A percentile compares a stretch with the other conserved stretches of the same genome.
Evolutionary conservation across 2,329 filamentous ascomycete genomes (phyloP).

Genomic region (Ramularia endophylla): DNA sequence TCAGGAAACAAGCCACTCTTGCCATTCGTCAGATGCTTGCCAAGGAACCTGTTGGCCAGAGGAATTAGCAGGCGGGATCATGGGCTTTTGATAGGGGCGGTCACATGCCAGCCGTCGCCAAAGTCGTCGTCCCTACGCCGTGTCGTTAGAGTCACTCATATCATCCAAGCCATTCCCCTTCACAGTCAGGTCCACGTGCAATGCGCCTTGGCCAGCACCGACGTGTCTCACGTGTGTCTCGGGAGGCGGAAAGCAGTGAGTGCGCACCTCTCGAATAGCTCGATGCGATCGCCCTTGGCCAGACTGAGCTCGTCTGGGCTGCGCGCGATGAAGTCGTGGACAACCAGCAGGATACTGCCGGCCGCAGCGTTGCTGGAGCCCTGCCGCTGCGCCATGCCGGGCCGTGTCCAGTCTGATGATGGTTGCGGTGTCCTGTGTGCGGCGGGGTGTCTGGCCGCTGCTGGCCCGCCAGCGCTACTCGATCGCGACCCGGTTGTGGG

Average conservation of each 20-base stretch:
- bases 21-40: constrained; percentile 65
- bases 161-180: no score
- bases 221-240: not conserved
- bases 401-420: no score
- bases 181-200: no score
- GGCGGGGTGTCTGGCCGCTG: no score
- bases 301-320: constrained; percentile 91
- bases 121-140: constrained; percentile 65
- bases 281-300: constrained; percentile 74
- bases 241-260: not conserved
- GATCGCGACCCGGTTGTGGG: no score
- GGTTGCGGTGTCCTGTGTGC: no score
- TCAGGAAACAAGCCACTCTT: constrained; percentile 77
- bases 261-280: constrained; percentile 63
- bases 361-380: constrained; percentile 21
- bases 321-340: constrained; percentile 85
- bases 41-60: constrained; percentile 57
- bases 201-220: no score
- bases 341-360: constrained; percentile 53
- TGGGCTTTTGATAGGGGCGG: constrained; percentile 1
- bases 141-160: constrained; percentile 1
- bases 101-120: constrained; percentile 57
- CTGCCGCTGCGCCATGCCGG: no score
- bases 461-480: no score
- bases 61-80: constrained; percentile 8